Evolutionary conservation across 2,329 filamentous ascomycete genomes (phyloP), one percentile per base, ranked within the genome.

Genomic region (Aspergillus ibericus): DNA sequence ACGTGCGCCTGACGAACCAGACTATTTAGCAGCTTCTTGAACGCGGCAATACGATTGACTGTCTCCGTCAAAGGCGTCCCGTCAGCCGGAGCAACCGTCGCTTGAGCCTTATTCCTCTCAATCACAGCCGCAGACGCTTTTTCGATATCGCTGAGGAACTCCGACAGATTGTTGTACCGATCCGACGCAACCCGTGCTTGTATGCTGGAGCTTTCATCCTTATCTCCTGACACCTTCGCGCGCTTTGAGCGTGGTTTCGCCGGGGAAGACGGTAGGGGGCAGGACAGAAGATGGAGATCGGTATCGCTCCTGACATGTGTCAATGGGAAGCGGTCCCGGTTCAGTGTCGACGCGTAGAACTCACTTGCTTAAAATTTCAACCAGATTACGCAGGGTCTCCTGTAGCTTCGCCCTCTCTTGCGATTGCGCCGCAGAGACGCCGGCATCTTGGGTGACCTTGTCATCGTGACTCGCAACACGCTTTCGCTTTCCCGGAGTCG

Each of bases 1-100:
- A 61, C 81, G 79, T 72, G 85, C 81, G 89, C 87, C 64, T 85
- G 85, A 36, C 82, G 81, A 62, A 89, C 82, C 13, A 91, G 78
- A 44, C 83, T 82, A 66, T 88, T 79, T 15, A 88, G 83, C 68
- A 84, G 82, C 50, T 84, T 83, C 69, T 85, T 86, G 69, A 91
- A 89, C 16, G 80, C 75, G 49, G 78, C 74, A 44, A 85, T 81
- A 59, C 80, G 80, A 53, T 71, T 75, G 55, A 76, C 71, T 8
- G 74, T 68, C 58, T 76, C 73, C n/a, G 68, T 71, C 51, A 71
- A 58, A 16, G 70, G 66, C 13, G 70, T 61, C 8, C 66, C 68
- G 46, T 72, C 69, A 12, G 63, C 56, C 8, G 60, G 64, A 27
- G 62, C 58, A 35, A 63, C 68, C 62, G 70, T 70, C 55, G 67